Conservation (phyloP, 2,329 filamentous ascomycete genomes). For the Arthrinium phaeospermum region DNA sequence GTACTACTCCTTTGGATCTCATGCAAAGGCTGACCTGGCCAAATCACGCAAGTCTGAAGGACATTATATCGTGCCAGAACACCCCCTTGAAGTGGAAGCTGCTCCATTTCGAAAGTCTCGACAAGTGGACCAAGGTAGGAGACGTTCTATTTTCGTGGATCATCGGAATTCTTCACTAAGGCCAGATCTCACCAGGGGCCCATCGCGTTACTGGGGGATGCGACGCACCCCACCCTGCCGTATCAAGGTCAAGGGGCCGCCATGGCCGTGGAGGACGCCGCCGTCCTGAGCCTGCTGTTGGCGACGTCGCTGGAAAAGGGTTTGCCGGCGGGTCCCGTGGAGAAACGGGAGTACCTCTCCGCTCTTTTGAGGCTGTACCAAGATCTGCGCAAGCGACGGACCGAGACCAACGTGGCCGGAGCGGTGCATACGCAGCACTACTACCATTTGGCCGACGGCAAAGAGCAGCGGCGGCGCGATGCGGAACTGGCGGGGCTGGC, state of each 20-base stretch:
- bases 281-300: slow-evolving; percentile 37
- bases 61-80: slow-evolving; percentile 1
- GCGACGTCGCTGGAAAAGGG: background rate
- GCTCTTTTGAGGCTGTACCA: background rate
- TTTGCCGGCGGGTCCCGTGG: background rate
- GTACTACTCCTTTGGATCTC: background rate
- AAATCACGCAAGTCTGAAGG: background rate
- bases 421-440: background rate
- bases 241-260: slow-evolving; percentile 36
- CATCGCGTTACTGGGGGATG: slow-evolving; percentile 9
- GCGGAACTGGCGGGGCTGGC: background rate
- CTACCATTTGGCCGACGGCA: slow-evolving; percentile 16
- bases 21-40: background rate
- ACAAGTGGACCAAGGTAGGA: slow-evolving; percentile 14
- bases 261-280: slow-evolving; percentile 34
- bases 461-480: slow-evolving; percentile 1
- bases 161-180: background rate
- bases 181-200: background rate
- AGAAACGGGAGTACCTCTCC: background rate
- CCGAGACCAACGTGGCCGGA: slow-evolving; percentile 5
- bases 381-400: slow-evolving; percentile 12
- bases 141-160: background rate
- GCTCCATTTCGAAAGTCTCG: background rate
- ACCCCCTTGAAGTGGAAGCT: slow-evolving; percentile 19
- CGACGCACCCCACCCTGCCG: slow-evolving; percentile 29